Evolutionary conservation across 1,284 basidiomycete species (phyloP), one percentile per base, ranked within the genome.

Genomic region (Pseudozyma tsukubaensis): DNA sequence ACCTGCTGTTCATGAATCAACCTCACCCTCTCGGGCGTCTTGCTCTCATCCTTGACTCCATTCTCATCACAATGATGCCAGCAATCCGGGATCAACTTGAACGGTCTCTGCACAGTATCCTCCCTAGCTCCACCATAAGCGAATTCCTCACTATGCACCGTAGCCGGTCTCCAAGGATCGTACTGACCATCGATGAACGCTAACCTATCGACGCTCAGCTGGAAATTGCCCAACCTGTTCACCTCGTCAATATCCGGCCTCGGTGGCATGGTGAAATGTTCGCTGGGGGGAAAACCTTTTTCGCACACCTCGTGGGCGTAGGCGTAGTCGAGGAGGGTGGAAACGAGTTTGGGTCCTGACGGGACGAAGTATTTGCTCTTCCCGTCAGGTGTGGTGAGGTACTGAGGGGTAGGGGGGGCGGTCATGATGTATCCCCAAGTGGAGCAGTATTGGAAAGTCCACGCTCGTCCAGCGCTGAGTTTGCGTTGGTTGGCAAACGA

Each of bases 341-440:
- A 94, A 43, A 94, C 88, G 67, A 95, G 90, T 21, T 90, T 88
- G 29, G 92, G 79, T 0, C 72, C 77, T 0, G 71, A 63, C 13
- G 68, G 39, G 39, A 59, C 55, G 52, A 69, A 56, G 59, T 72
- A 56, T 36, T 53, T 64, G 51, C 60, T 65, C 52, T 62, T 59
- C 8, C 64, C 70, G 29, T 68, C 71, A 10, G 56, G 64, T n/a
- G 42, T 67, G 2, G 54, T 43, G 34, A 55, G 57, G 21, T 37
- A 69, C 14, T 50, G 62, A 0, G 77, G 64, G 16, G 67, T 35
- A 34, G 74, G 62, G 1, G 76, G 73, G 0, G 73, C 77, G 60
- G 69, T 71, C 61, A 84, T 83, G 83, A 96, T 94, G 85, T 94
- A 97, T 1, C 94, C 95, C 94, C 94, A 97, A 81, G 95, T 90